These are phyloP conservation scores for Solanum infundibuliforme DNA, from an alignment of 257 asterid genomes.

Conservation along the genomic window DNA sequence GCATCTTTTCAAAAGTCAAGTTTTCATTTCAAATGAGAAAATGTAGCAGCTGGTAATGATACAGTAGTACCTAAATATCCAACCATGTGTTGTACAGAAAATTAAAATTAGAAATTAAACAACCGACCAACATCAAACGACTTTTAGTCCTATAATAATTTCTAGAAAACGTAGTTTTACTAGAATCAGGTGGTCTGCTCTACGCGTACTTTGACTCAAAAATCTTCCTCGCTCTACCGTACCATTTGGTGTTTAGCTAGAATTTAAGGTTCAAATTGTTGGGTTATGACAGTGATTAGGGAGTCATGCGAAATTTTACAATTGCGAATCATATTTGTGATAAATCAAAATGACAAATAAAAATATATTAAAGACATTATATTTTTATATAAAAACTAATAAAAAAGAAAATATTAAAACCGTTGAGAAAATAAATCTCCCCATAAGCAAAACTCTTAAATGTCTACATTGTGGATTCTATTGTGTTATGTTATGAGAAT, in stretches of 20 bases:
- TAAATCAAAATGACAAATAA: too few relatives aligned
- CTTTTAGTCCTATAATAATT: neutral
- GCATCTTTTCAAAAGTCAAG: neutral
- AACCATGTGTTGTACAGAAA: neutral
- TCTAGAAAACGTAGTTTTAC: neutral
- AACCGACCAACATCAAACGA: neutral
- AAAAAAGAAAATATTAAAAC: too few relatives aligned
- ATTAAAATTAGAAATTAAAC: neutral
- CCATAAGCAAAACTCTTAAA: too few relatives aligned
- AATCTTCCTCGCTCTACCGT: neutral
- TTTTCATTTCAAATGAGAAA: neutral
- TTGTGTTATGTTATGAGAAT: too few relatives aligned
- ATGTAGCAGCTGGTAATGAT: neutral
- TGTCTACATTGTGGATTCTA: too few relatives aligned
- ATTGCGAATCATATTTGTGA: too few relatives aligned
- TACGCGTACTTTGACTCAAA: neutral
- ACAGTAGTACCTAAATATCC: neutral
- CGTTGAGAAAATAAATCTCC: too few relatives aligned
- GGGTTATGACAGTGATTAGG: too few relatives aligned
- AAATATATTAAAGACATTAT: too few relatives aligned
- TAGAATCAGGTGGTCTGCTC: neutral
- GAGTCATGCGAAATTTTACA: accelerated
- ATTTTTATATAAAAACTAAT: too few relatives aligned
- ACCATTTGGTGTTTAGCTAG: neutral
- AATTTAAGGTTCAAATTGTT: neutral